A percentile compares a stretch with the other conserved stretches of the same genome.
Evolutionary conservation across 1,139 yeast species (phyloP).

Genomic region (Debaryomyces udenii): DNA sequence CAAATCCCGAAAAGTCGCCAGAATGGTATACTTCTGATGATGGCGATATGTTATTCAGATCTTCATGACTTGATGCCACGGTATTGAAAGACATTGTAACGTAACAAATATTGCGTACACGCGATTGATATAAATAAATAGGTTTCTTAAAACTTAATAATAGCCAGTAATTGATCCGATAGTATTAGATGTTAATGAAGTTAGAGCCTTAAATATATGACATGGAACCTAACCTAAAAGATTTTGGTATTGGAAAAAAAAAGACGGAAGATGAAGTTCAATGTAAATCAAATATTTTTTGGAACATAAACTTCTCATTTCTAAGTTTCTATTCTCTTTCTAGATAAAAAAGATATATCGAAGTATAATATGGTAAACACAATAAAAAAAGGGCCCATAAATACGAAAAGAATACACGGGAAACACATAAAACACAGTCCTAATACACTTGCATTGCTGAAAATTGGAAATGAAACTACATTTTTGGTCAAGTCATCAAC

Average conservation of each 20-base stretch:
- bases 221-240: too few species aligned
- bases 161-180: too few species aligned
- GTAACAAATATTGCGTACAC: too few species aligned
- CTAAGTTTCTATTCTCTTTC: too few species aligned
- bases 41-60: not conserved
- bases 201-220: too few species aligned
- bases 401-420: constrained; percentile 21
- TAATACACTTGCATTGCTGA: constrained; percentile 31
- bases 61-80: not conserved
- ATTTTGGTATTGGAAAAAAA: too few species aligned
- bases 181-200: too few species aligned
- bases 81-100: not conserved
- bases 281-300: too few species aligned
- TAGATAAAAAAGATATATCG: not conserved
- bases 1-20: not conserved
- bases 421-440: constrained; percentile 53
- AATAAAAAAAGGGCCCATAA: constrained; percentile 4
- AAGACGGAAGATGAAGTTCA: too few species aligned
- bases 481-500: constrained; percentile 59
- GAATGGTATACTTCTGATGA: constrained; percentile 1
- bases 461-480: constrained; percentile 46
- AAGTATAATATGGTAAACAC: not conserved
- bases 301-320: too few species aligned
- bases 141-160: too few species aligned
- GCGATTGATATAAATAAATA: too few species aligned